Evolutionary conservation across 768 basidiomycete species (phyloP).

Genomic region (Gymnopilus junonius): DNA sequence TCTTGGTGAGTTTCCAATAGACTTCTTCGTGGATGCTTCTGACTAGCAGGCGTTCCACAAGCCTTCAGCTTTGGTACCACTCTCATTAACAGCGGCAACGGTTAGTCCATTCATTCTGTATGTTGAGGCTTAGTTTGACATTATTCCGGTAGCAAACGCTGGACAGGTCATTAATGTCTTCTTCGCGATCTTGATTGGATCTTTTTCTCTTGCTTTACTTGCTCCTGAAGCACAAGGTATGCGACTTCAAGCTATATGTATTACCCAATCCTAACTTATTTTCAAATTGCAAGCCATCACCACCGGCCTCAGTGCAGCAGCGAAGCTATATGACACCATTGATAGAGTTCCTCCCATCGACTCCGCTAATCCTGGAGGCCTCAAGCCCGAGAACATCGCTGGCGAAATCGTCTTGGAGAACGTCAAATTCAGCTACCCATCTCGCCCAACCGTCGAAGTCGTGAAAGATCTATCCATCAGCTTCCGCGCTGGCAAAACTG

Average conservation of each 20-base stretch:
- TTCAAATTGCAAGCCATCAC: conserved; percentile 66
- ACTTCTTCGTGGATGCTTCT: neutral
- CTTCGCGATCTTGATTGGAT: conserved; percentile 84
- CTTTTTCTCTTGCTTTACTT: conserved; percentile 83
- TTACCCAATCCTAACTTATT: neutral
- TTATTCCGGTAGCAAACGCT: conserved; percentile 67
- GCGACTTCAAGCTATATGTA: conserved; percentile 6
- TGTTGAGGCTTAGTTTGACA: too few relatives aligned
- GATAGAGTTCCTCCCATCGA: conserved; percentile 91
- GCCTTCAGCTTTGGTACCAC: conserved; percentile 92
- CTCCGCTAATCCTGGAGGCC: conserved; percentile 67
- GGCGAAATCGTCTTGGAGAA: conserved; percentile 46
- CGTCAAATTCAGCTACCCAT: conserved; percentile 21
- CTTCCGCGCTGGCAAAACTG: conserved; percentile 55
- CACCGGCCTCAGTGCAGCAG: conserved; percentile 85
- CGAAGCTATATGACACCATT: conserved; percentile 87
- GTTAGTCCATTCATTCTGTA: conserved; percentile 35
- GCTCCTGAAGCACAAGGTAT: conserved; percentile 87
- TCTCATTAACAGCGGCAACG: conserved; percentile 65
- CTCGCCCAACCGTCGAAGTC: conserved; percentile 18
- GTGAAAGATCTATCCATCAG: conserved; percentile 14
- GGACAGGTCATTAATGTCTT: conserved; percentile 88
- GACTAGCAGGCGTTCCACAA: conserved; percentile 26
- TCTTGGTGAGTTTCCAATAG: conserved; percentile 51
- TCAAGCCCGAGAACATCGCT: conserved; percentile 64